Evolutionary conservation across 2,329 filamentous ascomycete species (phyloP).

Genomic region (Colletotrichum scovillei): DNA sequence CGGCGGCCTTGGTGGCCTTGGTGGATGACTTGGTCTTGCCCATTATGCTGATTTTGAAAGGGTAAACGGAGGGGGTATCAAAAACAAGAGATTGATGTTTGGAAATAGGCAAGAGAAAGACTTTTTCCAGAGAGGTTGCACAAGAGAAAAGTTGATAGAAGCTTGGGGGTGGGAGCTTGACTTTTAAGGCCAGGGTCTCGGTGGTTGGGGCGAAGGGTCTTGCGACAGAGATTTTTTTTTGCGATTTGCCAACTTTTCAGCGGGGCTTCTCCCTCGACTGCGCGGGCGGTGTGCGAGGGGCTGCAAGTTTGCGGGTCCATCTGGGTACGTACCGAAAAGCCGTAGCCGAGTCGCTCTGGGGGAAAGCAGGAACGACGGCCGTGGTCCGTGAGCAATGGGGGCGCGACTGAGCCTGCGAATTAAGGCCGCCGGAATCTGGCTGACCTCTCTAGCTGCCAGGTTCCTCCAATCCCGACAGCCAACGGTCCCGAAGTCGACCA

Average conservation of each 20-base stretch:
- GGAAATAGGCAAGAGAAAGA: conserved; percentile 20
- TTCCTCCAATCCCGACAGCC: conserved; percentile 26
- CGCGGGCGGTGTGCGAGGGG: conserved; percentile 33
- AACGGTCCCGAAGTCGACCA: conserved; percentile 26
- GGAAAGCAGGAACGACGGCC: neutral
- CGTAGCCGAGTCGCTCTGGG: conserved; percentile 1
- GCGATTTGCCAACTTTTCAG: conserved; percentile 35
- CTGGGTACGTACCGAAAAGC: conserved; percentile 24
- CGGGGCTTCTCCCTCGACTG: conserved; percentile 22
- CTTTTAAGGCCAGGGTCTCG: conserved; percentile 32
- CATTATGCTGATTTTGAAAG: conserved; percentile 48
- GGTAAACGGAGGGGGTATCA: conserved; percentile 1
- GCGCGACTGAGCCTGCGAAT: conserved; percentile 28
- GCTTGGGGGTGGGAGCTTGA: conserved; percentile 30
- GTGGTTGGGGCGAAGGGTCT: conserved; percentile 37
- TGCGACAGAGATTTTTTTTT: conserved; percentile 35
- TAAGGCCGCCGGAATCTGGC: conserved; percentile 30
- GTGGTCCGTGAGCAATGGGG: neutral
- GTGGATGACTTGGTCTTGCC: conserved; percentile 74
- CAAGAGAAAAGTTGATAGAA: conserved; percentile 3
- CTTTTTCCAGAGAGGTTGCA: conserved; percentile 32
- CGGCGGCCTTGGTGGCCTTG: conserved; percentile 59
- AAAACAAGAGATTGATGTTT: neutral
- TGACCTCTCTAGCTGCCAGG: conserved; percentile 23
- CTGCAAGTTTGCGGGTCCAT: neutral